Percentiles rank a stretch among this genome's conserved stretches.
Conservation (phyloP, 225 moss, liverwort and hornwort species). For the Lunularia cruciata region DNA sequence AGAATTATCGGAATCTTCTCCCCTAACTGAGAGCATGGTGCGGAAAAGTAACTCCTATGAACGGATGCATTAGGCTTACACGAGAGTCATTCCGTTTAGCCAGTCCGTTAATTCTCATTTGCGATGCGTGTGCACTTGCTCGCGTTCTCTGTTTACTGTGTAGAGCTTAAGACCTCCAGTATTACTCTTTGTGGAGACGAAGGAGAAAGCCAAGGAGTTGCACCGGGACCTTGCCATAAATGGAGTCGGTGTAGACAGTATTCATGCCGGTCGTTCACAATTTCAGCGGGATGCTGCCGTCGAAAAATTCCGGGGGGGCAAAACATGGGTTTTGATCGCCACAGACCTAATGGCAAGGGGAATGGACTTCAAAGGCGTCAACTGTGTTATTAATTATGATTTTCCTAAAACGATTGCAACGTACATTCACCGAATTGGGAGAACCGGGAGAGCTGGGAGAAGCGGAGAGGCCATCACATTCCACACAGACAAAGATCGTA, state of each 20-base stretch:
- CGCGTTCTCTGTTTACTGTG: too few species aligned
- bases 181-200: constrained; percentile 76
- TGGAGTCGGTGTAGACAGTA: constrained; percentile 75
- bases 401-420: constrained; percentile 75
- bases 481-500: constrained; percentile 72
- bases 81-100: too few species aligned
- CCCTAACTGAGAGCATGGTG: too few species aligned
- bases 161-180: constrained; percentile 87
- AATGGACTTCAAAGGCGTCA: constrained; percentile 93
- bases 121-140: too few species aligned
- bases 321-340: constrained; percentile 88
- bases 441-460: constrained; percentile 87
- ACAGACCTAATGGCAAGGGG: constrained; percentile 90
- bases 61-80: too few species aligned
- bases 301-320: constrained; percentile 81
- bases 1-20: too few species aligned
- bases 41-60: too few species aligned
- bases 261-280: constrained; percentile 83
- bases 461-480: constrained; percentile 75
- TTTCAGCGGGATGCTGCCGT: constrained; percentile 76
- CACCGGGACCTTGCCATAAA: constrained; percentile 70
- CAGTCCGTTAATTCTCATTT: too few species aligned
- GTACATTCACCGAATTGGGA: constrained; percentile 88
- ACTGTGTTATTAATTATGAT: constrained; percentile 86
- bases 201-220: constrained; percentile 82